Percentiles rank a stretch among this genome's conserved stretches.
Evolutionary conservation across 306 rosid species (phyloP).

Genomic region (Cucurbita argyrosperma): DNA sequence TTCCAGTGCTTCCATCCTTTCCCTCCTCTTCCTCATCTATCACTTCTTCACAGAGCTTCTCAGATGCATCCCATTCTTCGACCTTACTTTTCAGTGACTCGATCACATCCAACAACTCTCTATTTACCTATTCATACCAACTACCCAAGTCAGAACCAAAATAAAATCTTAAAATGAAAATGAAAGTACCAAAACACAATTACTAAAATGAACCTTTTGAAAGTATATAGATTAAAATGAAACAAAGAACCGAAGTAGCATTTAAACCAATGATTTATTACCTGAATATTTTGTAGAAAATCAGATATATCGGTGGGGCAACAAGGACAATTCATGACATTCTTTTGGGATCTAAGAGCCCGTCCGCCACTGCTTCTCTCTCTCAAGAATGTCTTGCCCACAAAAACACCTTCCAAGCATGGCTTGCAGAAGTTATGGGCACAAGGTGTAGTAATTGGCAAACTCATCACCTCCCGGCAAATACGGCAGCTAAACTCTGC

Average conservation of each 20-base stretch:
- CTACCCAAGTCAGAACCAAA: not conserved
- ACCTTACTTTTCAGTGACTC: conserved; percentile 35
- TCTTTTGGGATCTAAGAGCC: conserved; percentile 48
- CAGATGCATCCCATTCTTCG: conserved; percentile 16
- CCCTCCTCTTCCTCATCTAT: not conserved
- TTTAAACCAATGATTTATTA: not conserved
- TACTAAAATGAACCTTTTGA: too few species aligned
- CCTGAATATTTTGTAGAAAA: conserved; percentile 68
- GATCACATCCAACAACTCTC: conserved; percentile 40
- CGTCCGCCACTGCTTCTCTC: conserved; percentile 38
- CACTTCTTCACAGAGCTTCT: not conserved
- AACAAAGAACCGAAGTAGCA: too few species aligned
- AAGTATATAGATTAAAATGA: too few species aligned
- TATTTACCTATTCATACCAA: conserved; percentile 41
- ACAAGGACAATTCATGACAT: conserved; percentile 52
- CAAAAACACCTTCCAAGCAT: conserved; percentile 45
- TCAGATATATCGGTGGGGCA: conserved; percentile 53
- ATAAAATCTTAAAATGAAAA: too few species aligned
- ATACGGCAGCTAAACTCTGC: conserved; percentile 51
- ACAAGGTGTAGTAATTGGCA: conserved; percentile 56
- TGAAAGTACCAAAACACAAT: too few species aligned
- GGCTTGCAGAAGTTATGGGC: conserved; percentile 57
- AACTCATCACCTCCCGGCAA: conserved; percentile 33
- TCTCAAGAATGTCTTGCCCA: conserved; percentile 35
- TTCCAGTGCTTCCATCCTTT: not conserved